Percentiles rank a stretch among this genome's conserved stretches.
Evolutionary conservation across 441 rosid genomes (phyloP).

Genomic region (Erodium trifolium): DNA sequence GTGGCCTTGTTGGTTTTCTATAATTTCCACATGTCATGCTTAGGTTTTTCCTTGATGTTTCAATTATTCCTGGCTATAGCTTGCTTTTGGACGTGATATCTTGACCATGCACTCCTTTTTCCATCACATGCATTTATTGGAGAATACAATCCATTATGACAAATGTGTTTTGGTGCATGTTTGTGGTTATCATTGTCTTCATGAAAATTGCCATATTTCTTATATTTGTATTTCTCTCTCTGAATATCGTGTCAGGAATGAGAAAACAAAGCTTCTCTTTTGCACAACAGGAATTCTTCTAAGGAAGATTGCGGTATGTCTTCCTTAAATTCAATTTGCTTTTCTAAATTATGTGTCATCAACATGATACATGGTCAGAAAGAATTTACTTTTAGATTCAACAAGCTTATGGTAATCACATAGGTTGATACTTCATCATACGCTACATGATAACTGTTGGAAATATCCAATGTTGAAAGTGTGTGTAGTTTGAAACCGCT

Average conservation of each 20-base stretch:
- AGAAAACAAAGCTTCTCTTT: slow-evolving; percentile 82
- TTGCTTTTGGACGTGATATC: not conserved
- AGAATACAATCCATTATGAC: not conserved
- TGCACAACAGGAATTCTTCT: slow-evolving; percentile 93
- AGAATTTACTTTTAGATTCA: not conserved
- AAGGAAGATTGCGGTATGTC: slow-evolving; percentile 69
- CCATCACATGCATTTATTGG: not conserved
- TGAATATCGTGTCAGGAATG: slow-evolving; percentile 52
- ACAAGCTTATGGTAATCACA: not conserved
- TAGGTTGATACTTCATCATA: not conserved
- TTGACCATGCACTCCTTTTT: not conserved
- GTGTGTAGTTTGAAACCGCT: not conserved
- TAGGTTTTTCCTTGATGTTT: not conserved
- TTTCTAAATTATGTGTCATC: not conserved
- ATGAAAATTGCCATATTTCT: slow-evolving; percentile 7
- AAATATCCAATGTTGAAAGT: not conserved
- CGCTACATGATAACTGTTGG: not conserved
- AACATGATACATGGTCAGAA: not conserved
- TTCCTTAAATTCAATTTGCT: not conserved
- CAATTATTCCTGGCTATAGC: not conserved
- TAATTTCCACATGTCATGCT: not conserved
- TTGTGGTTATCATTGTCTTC: slow-evolving; percentile 8
- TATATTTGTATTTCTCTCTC: not conserved
- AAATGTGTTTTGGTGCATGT: not conserved
- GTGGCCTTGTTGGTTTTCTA: slow-evolving; percentile 1